Percentiles rank a stretch among this genome's conserved stretches.
phyloP scores from a whole-genome alignment of 352 stramenopile species.

The Phytophthora lateralis region DNA sequence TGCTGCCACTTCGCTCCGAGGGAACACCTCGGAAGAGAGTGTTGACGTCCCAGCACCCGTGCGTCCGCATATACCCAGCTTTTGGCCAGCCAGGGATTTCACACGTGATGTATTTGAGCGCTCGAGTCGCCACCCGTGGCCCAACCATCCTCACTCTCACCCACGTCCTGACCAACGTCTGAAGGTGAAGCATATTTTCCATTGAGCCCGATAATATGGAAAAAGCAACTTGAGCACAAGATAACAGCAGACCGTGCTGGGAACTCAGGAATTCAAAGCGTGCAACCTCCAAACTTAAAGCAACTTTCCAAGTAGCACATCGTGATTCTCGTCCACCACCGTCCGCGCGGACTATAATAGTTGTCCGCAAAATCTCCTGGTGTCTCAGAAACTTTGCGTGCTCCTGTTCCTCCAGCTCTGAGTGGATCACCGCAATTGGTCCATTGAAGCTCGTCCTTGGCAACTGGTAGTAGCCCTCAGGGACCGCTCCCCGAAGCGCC shows the following conservation, averaged over 20 bases:
- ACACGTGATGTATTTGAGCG: constrained; percentile 53
- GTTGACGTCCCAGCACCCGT: constrained; percentile 92
- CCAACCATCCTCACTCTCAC: constrained; percentile 32
- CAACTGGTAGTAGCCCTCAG: constrained; percentile 54
- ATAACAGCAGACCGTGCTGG: too few species aligned
- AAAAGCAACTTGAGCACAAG: too few species aligned
- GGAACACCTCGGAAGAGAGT: constrained; percentile 76
- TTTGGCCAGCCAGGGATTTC: constrained; percentile 58
- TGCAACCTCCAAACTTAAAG: constrained; percentile 6
- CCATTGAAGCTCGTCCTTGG: constrained; percentile 57
- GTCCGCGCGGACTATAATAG: constrained; percentile 39
- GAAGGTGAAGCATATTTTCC: too few species aligned
- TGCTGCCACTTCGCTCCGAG: constrained; percentile 51
- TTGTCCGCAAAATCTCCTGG: constrained; percentile 62
- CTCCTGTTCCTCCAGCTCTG: constrained; percentile 53
- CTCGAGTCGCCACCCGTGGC: constrained; percentile 29
- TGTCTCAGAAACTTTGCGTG: constrained; percentile 55
- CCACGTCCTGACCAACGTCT: too few species aligned
- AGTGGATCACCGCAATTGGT: constrained; percentile 68
- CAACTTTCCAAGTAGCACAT: constrained; percentile 58
- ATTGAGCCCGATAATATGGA: too few species aligned
- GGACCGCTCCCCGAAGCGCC: constrained; percentile 52
- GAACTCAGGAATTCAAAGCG: too few species aligned
- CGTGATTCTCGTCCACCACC: constrained; percentile 44
- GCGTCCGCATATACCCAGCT: constrained; percentile 85